Conservation (phyloP, 2,329 filamentous ascomycete species). For the Penicillium sp. region DNA sequence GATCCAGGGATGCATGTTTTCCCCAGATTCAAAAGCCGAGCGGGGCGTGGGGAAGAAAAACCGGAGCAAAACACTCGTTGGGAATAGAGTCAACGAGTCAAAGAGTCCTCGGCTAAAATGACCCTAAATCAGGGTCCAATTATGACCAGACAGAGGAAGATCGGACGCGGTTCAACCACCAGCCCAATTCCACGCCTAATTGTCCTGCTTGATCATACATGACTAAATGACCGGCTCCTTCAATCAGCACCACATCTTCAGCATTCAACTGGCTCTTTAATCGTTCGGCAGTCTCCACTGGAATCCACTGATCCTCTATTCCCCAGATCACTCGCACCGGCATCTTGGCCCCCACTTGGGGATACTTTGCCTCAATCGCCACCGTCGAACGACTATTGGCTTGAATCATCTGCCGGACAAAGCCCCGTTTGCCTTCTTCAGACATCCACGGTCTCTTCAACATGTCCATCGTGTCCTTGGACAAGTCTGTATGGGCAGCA, state of each 20-base stretch:
- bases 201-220: conserved; percentile 42
- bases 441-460: conserved; percentile 36
- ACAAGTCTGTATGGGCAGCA: conserved; percentile 31
- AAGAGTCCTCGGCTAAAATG: no score
- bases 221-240: conserved; percentile 42
- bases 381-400: conserved; percentile 27
- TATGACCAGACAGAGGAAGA: no score
- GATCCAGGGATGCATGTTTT: neutral
- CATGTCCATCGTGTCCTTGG: conserved; percentile 31
- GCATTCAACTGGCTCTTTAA: conserved; percentile 29
- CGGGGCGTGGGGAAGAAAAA: no score
- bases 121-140: no score
- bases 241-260: conserved; percentile 25
- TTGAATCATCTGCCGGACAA: conserved; percentile 41
- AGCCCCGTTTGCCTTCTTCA: conserved; percentile 30
- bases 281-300: conserved; percentile 34
- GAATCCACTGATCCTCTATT: conserved; percentile 42
- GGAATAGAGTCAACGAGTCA: no score
- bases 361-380: conserved; percentile 39
- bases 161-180: conserved; percentile 9
- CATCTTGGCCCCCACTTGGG: conserved; percentile 31
- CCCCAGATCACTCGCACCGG: conserved; percentile 45
- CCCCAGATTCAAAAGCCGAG: no score
- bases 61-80: no score
- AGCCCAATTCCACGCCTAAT: conserved; percentile 34